Percentiles rank a stretch among this genome's conserved stretches.
Conservation (phyloP, 2,329 filamentous ascomycete genomes). For the Colletotrichum scovillei region DNA sequence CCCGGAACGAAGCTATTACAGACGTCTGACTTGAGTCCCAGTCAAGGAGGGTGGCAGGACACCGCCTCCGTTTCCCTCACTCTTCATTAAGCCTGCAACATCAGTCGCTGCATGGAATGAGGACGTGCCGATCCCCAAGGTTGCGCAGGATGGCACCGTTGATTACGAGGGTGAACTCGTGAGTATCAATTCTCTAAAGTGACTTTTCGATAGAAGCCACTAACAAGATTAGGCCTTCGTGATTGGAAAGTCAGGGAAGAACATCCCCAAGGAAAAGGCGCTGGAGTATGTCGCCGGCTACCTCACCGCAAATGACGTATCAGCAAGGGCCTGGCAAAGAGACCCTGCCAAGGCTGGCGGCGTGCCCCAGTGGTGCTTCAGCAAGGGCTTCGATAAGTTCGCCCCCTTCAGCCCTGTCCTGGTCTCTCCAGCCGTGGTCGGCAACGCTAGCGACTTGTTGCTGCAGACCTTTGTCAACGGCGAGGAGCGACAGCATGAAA, state of each 20-base stretch:
- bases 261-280: slow-evolving; percentile 58
- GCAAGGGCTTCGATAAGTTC: slow-evolving; percentile 66
- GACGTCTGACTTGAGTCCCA: slow-evolving; percentile 37
- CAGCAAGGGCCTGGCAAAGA: slow-evolving; percentile 62
- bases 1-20: neutral
- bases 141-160: slow-evolving; percentile 56
- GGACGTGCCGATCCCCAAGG: slow-evolving; percentile 56
- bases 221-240: slow-evolving; percentile 52
- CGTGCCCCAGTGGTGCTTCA: slow-evolving; percentile 65
- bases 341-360: slow-evolving; percentile 57
- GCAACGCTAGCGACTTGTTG: slow-evolving; percentile 42
- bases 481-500: slow-evolving; percentile 60
- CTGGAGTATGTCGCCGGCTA: slow-evolving; percentile 60
- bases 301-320: slow-evolving; percentile 63
- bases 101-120: slow-evolving; percentile 49
- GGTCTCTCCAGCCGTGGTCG: slow-evolving; percentile 45
- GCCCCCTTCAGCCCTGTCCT: slow-evolving; percentile 64
- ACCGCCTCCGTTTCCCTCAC: slow-evolving; percentile 59
- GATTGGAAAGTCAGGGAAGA: slow-evolving; percentile 63
- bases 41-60: slow-evolving; percentile 64
- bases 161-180: slow-evolving; percentile 64
- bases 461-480: slow-evolving; percentile 60
- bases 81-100: slow-evolving; percentile 63
- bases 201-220: neutral
- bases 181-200: neutral